phyloP scores from a whole-genome alignment of 176 grass and related monocot genomes.

The Raddia distichophylla region DNA sequence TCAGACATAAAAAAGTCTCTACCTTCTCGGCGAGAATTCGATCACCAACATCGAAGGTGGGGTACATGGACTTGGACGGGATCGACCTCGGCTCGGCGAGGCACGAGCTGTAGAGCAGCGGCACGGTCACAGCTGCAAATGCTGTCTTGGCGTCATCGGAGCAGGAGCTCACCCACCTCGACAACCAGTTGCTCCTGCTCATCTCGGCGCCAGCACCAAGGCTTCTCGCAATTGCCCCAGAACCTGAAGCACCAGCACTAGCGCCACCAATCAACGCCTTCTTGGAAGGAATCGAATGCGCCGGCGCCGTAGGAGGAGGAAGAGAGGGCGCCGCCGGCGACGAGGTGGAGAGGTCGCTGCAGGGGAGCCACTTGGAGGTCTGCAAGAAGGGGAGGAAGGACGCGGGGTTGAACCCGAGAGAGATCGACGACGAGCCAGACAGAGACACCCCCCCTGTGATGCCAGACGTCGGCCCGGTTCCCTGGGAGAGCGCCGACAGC shows the following conservation, averaged over 20 bases:
- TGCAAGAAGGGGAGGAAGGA: constrained; percentile 83
- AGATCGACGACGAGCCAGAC: constrained; percentile 60
- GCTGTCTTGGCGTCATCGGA: constrained; percentile 95
- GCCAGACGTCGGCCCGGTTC: constrained; percentile 33
- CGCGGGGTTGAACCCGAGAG: constrained; percentile 72
- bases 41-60: constrained; percentile 94
- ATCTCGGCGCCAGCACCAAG: constrained; percentile 26
- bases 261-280: constrained; percentile 41
- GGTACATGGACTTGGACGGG: constrained; percentile 95
- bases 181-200: constrained; percentile 69
- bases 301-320: constrained; percentile 27
- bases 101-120: constrained; percentile 73
- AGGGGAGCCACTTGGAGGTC: constrained; percentile 84
- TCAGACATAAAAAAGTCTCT: background rate
- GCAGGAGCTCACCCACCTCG: constrained; percentile 78
- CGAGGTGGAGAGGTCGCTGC: constrained; percentile 63
- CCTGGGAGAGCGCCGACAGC: constrained; percentile 61
- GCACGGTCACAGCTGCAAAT: constrained; percentile 87
- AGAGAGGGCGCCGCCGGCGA: constrained; percentile 33
- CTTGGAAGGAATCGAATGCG: constrained; percentile 26
- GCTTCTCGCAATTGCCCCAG: constrained; percentile 26
- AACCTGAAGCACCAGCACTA: background rate
- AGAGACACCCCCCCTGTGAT: constrained; percentile 43
- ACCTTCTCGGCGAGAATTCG: constrained; percentile 99
- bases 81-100: constrained; percentile 91